These are phyloP conservation scores for Lunularia cruciata DNA, from an alignment of 225 moss, liverwort and hornwort species.

Conservation along the genomic window DNA sequence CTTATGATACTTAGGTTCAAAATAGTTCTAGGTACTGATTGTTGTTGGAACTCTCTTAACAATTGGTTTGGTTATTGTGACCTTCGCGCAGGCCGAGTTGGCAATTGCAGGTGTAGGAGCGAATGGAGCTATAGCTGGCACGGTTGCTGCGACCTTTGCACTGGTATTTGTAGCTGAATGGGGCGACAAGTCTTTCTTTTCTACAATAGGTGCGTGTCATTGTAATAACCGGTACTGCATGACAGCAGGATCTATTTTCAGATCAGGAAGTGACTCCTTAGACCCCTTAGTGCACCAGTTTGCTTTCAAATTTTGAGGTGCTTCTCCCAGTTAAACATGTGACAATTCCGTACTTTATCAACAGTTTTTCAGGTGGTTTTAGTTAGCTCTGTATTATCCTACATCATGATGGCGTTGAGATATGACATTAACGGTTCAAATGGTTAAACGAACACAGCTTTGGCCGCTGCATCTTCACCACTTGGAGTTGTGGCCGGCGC, in stretches of 20 bases:
- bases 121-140: slow-evolving; percentile 62
- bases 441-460: slow-evolving; percentile 35
- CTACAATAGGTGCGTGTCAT: slow-evolving; percentile 61
- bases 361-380: too few relatives aligned
- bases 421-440: too few relatives aligned
- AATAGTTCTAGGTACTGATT: too few relatives aligned
- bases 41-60: too few relatives aligned
- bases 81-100: slow-evolving; percentile 60
- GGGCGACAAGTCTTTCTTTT: slow-evolving; percentile 98
- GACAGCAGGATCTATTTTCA: too few relatives aligned
- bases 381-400: too few relatives aligned
- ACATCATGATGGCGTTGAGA: too few relatives aligned
- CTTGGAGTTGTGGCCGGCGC: slow-evolving; percentile 84
- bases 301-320: not conserved
- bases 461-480: slow-evolving; percentile 88
- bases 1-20: too few relatives aligned
- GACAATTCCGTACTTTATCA: too few relatives aligned
- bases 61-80: too few relatives aligned
- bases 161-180: slow-evolving; percentile 97
- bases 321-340: not conserved
- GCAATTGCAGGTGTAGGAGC: slow-evolving; percentile 79
- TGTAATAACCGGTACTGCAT: too few relatives aligned
- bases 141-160: slow-evolving; percentile 78
- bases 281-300: not conserved
- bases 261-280: too few relatives aligned